A percentile compares a stretch with the other conserved stretches of the same genome.
Evolutionary conservation across 129 eudicot species (phyloP).

Genomic region (Lactuca saligna): DNA sequence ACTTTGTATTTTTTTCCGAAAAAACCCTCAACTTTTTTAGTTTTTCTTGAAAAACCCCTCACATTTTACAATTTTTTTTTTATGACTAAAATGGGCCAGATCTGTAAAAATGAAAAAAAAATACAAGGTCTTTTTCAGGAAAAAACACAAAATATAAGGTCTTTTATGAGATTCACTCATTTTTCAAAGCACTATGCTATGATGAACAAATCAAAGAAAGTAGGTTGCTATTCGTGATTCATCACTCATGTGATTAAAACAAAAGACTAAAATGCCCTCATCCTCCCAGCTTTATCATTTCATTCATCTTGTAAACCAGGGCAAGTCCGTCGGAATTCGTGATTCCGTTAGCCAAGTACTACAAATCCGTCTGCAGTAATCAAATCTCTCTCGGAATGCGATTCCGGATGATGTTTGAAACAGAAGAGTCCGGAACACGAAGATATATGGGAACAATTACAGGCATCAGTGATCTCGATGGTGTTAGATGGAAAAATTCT

Average conservation of each 20-base stretch:
- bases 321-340: conserved; percentile 97
- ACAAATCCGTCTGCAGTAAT: conserved; percentile 70
- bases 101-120: no score
- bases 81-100: no score
- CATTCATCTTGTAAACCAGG: conserved; percentile 43
- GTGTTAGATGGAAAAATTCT: conserved; percentile 92
- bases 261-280: neutral
- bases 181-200: no score
- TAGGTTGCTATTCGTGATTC: no score
- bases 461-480: conserved; percentile 87
- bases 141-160: no score
- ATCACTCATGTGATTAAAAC: neutral
- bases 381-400: conserved; percentile 97
- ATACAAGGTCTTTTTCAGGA: no score
- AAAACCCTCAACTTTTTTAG: no score
- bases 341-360: conserved; percentile 91
- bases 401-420: conserved; percentile 96
- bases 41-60: no score
- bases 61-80: no score
- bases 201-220: no score
- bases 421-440: conserved; percentile 95
- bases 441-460: conserved; percentile 99
- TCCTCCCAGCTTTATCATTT: neutral
- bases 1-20: no score
- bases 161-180: no score